Conservation (phyloP, 2,329 filamentous ascomycete genomes). For the Orbilia blumenaviensis region DNA sequence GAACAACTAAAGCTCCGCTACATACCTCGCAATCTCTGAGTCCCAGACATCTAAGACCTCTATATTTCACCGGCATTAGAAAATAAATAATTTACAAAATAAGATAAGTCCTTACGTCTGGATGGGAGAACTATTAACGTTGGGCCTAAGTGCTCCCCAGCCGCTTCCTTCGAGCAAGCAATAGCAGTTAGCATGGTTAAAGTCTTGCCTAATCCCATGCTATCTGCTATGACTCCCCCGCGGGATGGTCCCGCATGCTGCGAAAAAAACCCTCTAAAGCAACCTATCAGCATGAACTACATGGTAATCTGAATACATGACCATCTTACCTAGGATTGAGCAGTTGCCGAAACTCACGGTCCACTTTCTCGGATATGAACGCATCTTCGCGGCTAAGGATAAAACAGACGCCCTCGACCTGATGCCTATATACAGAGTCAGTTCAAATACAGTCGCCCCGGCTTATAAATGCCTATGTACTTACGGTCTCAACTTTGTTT, state of each 20-base stretch:
- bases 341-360: not conserved
- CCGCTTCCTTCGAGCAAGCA: not conserved
- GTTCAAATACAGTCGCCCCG: not conserved
- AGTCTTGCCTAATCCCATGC: constrained; percentile 57
- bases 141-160: not conserved
- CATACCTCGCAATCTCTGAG: constrained; percentile 61
- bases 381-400: not conserved
- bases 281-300: too few relatives aligned
- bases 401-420: constrained; percentile 4
- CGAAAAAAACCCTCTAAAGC: not conserved
- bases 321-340: not conserved
- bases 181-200: constrained; percentile 31
- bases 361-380: not conserved
- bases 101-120: constrained; percentile 60
- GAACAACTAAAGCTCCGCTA: not conserved
- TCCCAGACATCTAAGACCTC: constrained; percentile 63
- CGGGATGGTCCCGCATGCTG: not conserved
- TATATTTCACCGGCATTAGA: constrained; percentile 26
- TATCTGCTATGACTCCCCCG: constrained; percentile 56
- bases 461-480: too few relatives aligned
- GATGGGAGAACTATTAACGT: constrained; percentile 62
- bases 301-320: not conserved
- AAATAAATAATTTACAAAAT: not conserved
- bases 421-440: not conserved
- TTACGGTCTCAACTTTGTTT: not conserved